Base-by-base conservation (phyloP, 768 basidiomycete species). In the Panaeolus papilionaceus region DNA sequence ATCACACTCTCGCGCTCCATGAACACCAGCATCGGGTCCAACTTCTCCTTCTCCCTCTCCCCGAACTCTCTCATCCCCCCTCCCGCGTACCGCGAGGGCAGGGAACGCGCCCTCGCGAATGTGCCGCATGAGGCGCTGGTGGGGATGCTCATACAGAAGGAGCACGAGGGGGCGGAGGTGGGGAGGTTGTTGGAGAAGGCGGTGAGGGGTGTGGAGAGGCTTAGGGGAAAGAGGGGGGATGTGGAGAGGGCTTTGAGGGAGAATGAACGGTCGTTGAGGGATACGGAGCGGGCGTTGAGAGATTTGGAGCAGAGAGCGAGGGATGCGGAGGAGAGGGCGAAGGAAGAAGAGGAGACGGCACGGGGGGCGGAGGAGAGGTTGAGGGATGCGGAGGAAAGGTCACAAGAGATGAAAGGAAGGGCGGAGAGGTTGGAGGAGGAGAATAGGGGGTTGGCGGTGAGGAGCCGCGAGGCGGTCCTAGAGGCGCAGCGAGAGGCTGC, bases 171-270 rank as follows among this genome's bases (percentile, higher is more conserved):
- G 1, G 70, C 71, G 44, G 77, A 79, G 45, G 72, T 75, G 38
- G 75, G 74, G 64, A 71, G 71, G n/a, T 70, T 79, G 0, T 67
- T 79, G n/a, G 68, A 67, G 4, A 71, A 69, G 5, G 78, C 78
- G 4, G 64, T 77, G 0, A 68, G 74, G 8, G 77, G 75, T 44
- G 67, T 79, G 6, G 75, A 77, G 28, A 62, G 67, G 10, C 54
- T 74, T 10, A 49, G 67, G 8, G 73, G 69, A 40, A 69, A 67
- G 54, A 68, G 76, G 3, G 42, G 66, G 1, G 49, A 69, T 10
- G 71, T 71, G 18, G 65, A 40, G 62, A 62, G n/a, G 33, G 72
- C 71, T 18, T 72, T 73, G 62, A 67, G 69, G 4, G 66, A 68
- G 5, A 66, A 72, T 49, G 73, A 75, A 1, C 20, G 72, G 12